phyloP scores from a whole-genome alignment of 2,329 filamentous ascomycete species.

The Epichloe gansuensis region DNA sequence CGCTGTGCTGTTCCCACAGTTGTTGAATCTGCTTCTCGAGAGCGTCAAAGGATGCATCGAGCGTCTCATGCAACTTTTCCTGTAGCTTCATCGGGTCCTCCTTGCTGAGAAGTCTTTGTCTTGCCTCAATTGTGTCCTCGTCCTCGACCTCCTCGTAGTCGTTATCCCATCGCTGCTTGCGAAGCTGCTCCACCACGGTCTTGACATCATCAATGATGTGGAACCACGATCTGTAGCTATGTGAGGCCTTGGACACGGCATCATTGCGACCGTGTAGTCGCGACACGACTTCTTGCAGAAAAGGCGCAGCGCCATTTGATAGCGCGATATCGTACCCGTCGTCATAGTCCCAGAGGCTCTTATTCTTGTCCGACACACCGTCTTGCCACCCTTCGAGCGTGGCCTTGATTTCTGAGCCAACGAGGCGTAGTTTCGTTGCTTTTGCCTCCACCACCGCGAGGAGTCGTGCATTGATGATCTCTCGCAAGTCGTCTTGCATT shows the following conservation, averaged over 20 bases:
- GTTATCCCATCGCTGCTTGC: conserved; percentile 60
- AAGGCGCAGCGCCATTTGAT: conserved; percentile 48
- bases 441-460: conserved; percentile 49
- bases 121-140: conserved; percentile 53
- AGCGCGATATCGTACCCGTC: conserved; percentile 53
- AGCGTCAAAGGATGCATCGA: conserved; percentile 42
- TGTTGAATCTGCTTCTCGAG: conserved; percentile 42
- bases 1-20: conserved; percentile 35
- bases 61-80: conserved; percentile 41
- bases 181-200: conserved; percentile 50
- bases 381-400: conserved; percentile 48
- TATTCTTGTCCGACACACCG: conserved; percentile 34
- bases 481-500: conserved; percentile 56
- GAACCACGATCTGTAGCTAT: conserved; percentile 60
- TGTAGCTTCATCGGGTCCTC: conserved; percentile 57
- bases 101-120: conserved; percentile 54
- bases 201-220: conserved; percentile 56
- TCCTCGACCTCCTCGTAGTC: conserved; percentile 63
- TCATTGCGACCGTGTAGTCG: conserved; percentile 61
- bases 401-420: conserved; percentile 51
- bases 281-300: conserved; percentile 57
- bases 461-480: conserved; percentile 56
- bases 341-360: conserved; percentile 51
- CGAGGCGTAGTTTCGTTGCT: conserved; percentile 48
- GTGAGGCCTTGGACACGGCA: conserved; percentile 47